Evolutionary conservation across 805 yeast species (phyloP).

Genomic region (Nakazawaea ishiwadae): DNA sequence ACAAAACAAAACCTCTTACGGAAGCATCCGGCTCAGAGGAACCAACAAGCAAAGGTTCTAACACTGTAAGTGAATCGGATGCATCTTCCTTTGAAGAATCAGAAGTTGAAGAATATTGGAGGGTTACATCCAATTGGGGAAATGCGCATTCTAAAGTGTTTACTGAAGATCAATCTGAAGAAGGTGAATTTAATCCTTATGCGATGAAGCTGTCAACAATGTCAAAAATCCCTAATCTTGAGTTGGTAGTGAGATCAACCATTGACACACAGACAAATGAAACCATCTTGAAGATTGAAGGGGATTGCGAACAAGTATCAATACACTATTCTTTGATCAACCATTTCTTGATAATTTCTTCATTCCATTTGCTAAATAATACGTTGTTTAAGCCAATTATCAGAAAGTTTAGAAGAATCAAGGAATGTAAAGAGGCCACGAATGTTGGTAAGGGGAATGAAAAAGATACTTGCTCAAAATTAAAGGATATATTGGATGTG

Average conservation of each 20-base stretch:
- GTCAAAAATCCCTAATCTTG: slow-evolving; percentile 1
- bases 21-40: slow-evolving; percentile 1
- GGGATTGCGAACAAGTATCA: slow-evolving; percentile 6
- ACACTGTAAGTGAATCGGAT: slow-evolving; percentile 1
- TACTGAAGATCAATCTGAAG: slow-evolving; percentile 1
- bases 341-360: slow-evolving; percentile 41
- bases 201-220: slow-evolving; percentile 6
- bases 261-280: background rate
- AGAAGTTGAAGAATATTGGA: slow-evolving; percentile 10
- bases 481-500: slow-evolving; percentile 6
- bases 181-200: slow-evolving; percentile 6
- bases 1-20: background rate
- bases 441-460: background rate
- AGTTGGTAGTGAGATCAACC: background rate
- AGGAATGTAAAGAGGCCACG: background rate
- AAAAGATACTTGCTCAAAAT: too few relatives aligned
- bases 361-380: slow-evolving; percentile 39
- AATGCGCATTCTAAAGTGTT: background rate
- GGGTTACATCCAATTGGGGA: background rate
- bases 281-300: slow-evolving; percentile 3
- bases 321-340: slow-evolving; percentile 31
- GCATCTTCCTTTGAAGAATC: background rate
- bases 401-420: background rate
- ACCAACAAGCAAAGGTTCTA: background rate
- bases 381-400: slow-evolving; percentile 20